A percentile compares a stretch with the other conserved stretches of the same genome.
Conservation (phyloP, 2,329 filamentous ascomycete species). For the Claviceps sp. region DNA sequence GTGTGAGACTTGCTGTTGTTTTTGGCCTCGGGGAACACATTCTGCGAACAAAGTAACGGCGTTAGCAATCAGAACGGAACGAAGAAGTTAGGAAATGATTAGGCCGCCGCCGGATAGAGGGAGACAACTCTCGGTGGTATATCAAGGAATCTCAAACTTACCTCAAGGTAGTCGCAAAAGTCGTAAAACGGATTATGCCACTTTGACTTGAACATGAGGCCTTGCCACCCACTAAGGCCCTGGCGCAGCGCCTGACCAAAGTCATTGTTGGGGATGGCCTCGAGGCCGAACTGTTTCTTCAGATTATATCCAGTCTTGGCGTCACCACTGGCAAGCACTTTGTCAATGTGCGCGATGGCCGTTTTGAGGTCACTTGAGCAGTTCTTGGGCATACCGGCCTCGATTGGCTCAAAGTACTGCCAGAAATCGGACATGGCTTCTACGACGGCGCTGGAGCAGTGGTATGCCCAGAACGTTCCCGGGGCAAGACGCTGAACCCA, state of each 20-base stretch:
- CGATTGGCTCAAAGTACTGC: constrained; percentile 33
- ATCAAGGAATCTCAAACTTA: neutral
- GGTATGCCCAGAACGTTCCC: constrained; percentile 60
- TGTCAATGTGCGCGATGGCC: constrained; percentile 33
- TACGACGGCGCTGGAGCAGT: constrained; percentile 64
- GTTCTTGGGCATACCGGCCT: constrained; percentile 32
- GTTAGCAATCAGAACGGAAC: neutral
- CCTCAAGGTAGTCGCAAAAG: constrained; percentile 22
- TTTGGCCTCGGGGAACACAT: constrained; percentile 17
- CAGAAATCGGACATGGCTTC: constrained; percentile 64
- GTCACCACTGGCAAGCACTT: constrained; percentile 26
- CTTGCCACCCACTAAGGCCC: constrained; percentile 21
- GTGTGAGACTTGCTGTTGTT: neutral
- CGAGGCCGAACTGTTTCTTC: constrained; percentile 27
- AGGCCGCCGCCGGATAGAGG: constrained; percentile 16
- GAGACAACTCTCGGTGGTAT: neutral
- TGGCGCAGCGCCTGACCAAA: constrained; percentile 26
- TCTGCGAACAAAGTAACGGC: constrained; percentile 16
- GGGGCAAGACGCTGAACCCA: constrained; percentile 62
- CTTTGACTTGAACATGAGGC: constrained; percentile 18
- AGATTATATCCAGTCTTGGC: constrained; percentile 25
- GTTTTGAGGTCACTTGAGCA: constrained; percentile 50
- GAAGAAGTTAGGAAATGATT: neutral
- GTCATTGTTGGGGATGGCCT: constrained; percentile 29
- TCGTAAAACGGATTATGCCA: constrained; percentile 19